These are phyloP conservation scores for Boeremia lycopersici DNA, from an alignment of 2,329 filamentous ascomycete genomes.

Conservation along the genomic window DNA sequence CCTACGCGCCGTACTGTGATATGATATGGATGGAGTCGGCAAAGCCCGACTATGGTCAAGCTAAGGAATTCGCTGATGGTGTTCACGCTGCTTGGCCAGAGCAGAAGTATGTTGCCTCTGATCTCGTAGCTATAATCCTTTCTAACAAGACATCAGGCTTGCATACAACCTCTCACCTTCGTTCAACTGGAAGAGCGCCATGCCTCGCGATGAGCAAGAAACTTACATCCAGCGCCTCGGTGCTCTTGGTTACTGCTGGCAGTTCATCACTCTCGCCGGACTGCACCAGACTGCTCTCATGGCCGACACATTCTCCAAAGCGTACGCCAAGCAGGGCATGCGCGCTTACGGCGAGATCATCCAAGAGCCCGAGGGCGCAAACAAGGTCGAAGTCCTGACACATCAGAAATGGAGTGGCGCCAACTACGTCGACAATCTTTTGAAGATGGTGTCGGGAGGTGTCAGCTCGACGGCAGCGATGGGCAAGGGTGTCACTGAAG, in stretches of 20 bases:
- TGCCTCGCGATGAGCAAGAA: conserved; percentile 89
- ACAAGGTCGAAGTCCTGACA: conserved; percentile 90
- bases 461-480: conserved; percentile 92
- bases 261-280: conserved; percentile 99
- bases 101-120: conserved; percentile 74
- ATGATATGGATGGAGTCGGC: conserved; percentile 99
- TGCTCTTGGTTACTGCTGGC: conserved; percentile 94
- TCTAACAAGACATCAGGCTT: conserved; percentile 62
- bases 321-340: conserved; percentile 85
- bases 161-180: conserved; percentile 98
- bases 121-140: background rate
- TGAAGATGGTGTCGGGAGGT: conserved; percentile 97
- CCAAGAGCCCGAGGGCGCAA: conserved; percentile 95
- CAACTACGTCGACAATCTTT: conserved; percentile 89
- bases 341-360: conserved; percentile 95
- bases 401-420: conserved; percentile 99
- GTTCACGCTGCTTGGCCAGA: conserved; percentile 95
- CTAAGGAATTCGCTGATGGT: conserved; percentile 88
- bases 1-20: conserved; percentile 91
- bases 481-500: conserved; percentile 97
- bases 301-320: conserved; percentile 83
- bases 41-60: conserved; percentile 88
- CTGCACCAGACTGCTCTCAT: conserved; percentile 95
- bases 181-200: conserved; percentile 99
- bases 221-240: conserved; percentile 95